Base-by-base conservation (phyloP, 805 yeast genomes). In the Pichia insulana region DNA sequence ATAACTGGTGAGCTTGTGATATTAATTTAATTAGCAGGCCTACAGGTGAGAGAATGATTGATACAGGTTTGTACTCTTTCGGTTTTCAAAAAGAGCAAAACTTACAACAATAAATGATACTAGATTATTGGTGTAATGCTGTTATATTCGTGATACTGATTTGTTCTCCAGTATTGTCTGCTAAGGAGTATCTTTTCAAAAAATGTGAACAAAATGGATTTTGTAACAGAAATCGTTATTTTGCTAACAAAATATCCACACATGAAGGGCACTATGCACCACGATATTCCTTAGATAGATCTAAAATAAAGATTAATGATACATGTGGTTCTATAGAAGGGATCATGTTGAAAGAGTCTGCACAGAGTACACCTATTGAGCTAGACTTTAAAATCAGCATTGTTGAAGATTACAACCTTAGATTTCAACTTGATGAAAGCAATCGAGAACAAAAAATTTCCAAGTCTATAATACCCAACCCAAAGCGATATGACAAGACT, bases 151-250 rank as follows among this genome's bases (percentile, higher is more conserved):
- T 18, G 27, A 12, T 20, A 22, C 9, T 37, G 15, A 15, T 34
- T 34, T 28, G 25, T 8, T 20, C 27, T 2, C 39, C 42, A 3
- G 41, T 49, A 10, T 28, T 34, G 10, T 74, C 72, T 1, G 87
- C 79, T 31, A 80, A 81, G 51, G 76, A 73, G 3, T 76, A 79
- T 48, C 39, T 86, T 42, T 83, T 87, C 68, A 84, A 86, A 56
- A 75, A 69, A 12, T 89, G 97, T 60, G 76, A 69, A 6, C 80
- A 83, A 53, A 74, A 87, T 15, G 95, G 96, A 7, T 88, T 89
- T 57, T 89, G 97, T 19, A 28, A 70, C 39, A 71, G 97, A 59
- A 85, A 89, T 54, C 67, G 90, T 42, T 77, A 75, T 44, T 86
- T 73, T 56, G 84, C 86, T 1, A 46, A 55, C 2, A 57, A 67